These are phyloP conservation scores for Phoma sp. DNA, from an alignment of 2,329 filamentous ascomycete genomes.

Conservation along the genomic window DNA sequence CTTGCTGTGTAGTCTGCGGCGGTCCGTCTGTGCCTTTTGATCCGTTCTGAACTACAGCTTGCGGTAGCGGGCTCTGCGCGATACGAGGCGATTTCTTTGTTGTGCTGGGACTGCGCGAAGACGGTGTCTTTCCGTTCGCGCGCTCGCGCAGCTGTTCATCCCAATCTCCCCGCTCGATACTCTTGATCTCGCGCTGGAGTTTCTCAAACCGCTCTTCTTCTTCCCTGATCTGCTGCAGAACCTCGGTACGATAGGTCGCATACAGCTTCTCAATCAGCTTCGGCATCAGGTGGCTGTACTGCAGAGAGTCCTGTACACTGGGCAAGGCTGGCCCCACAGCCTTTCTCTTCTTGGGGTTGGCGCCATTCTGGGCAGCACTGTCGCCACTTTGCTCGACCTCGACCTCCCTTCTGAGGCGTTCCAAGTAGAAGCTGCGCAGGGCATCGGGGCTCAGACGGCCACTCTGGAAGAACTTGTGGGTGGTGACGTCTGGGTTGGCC, in stretches of 20 bases:
- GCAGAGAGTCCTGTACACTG: slow-evolving; percentile 68
- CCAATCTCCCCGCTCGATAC: slow-evolving; percentile 67
- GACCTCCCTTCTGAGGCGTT: slow-evolving; percentile 76
- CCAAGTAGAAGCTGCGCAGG: slow-evolving; percentile 78
- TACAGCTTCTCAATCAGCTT: slow-evolving; percentile 76
- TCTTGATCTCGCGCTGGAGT: slow-evolving; percentile 70
- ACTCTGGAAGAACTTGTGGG: slow-evolving; percentile 73
- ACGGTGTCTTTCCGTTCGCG: slow-evolving; percentile 27
- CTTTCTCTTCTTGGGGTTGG: slow-evolving; percentile 73
- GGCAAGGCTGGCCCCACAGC: slow-evolving; percentile 61
- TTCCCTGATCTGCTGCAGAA: slow-evolving; percentile 72
- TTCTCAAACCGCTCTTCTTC: slow-evolving; percentile 72
- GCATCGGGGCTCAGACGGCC: slow-evolving; percentile 77
- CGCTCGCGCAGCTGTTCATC: slow-evolving; percentile 51
- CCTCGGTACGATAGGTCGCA: slow-evolving; percentile 71
- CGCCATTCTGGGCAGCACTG: slow-evolving; percentile 53
- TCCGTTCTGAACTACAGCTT: slow-evolving; percentile 18
- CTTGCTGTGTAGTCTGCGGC: slow-evolving; percentile 19
- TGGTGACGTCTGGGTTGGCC: slow-evolving; percentile 73
- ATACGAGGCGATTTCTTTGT: slow-evolving; percentile 35
- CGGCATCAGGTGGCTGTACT: slow-evolving; percentile 72
- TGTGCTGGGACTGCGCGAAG: slow-evolving; percentile 33
- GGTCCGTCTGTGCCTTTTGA: slow-evolving; percentile 9
- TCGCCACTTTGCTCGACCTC: slow-evolving; percentile 47
- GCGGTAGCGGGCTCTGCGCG: slow-evolving; percentile 16